Evolutionary conservation across 78 protist genomes (phyloP).

Genomic region (Pirum gemmata): DNA sequence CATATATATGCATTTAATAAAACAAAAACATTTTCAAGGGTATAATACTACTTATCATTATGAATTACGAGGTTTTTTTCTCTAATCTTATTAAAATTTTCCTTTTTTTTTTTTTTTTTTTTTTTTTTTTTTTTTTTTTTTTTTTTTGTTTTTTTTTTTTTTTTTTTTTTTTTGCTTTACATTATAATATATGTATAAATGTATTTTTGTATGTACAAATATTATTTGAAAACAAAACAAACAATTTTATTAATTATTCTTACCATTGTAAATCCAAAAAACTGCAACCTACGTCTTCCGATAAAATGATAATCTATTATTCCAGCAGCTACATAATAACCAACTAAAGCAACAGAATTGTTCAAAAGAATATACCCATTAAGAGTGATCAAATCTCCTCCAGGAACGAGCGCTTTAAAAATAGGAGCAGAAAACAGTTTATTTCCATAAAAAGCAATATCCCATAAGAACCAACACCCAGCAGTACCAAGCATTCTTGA

Average conservation of each 20-base stretch:
- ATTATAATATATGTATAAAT: too few relatives aligned
- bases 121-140: too few relatives aligned
- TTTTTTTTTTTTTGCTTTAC: too few relatives aligned
- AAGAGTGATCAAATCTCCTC: conserved; percentile 11
- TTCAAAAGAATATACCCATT: conserved; percentile 25
- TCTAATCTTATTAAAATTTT: too few relatives aligned
- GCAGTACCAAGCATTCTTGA: conserved; percentile 20
- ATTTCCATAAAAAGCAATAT: conserved; percentile 3
- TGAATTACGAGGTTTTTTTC: too few relatives aligned
- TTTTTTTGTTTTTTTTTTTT: too few relatives aligned
- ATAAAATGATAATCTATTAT: background rate
- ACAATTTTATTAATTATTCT: too few relatives aligned
- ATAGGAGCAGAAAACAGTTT: background rate
- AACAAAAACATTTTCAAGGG: too few relatives aligned
- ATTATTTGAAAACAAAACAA: conserved; percentile 6
- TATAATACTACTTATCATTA: too few relatives aligned
- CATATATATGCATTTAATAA: too few relatives aligned
- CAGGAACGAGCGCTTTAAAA: background rate
- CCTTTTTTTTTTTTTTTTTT: too few relatives aligned
- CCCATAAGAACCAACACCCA: conserved; percentile 7
- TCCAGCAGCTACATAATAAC: conserved; percentile 9
- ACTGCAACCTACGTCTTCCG: conserved; percentile 33
- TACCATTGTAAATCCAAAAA: conserved; percentile 15
- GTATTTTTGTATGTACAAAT: too few relatives aligned
- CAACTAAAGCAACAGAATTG: background rate